phyloP scores from a whole-genome alignment of 2,329 filamentous ascomycete species.

The Arachnopeziza araneosa region DNA sequence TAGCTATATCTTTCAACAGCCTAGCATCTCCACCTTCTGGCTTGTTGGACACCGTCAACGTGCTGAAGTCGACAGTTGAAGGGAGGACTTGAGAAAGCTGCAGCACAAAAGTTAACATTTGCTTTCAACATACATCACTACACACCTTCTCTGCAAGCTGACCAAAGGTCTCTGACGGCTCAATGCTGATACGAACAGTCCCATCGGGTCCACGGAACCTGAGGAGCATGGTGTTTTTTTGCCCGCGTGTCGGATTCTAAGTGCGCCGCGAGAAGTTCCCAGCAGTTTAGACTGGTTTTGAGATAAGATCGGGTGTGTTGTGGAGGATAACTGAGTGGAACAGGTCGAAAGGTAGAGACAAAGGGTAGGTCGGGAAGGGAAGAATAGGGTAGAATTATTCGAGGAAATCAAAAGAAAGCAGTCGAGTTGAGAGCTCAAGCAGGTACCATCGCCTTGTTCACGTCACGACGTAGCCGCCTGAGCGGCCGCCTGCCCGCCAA shows the following conservation, averaged over 20 bases:
- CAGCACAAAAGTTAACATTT: not conserved
- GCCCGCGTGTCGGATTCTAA: not conserved
- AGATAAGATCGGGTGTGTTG: not conserved
- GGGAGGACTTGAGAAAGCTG: constrained; percentile 56
- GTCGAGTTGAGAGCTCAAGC: constrained; percentile 1
- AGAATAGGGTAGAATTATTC: constrained; percentile 1
- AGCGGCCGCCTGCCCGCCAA: constrained; percentile 1
- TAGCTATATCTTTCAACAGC: constrained; percentile 50
- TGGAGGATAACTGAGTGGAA: not conserved
- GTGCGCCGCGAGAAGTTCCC: not conserved
- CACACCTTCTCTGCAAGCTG: constrained; percentile 50
- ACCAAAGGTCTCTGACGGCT: constrained; percentile 67
- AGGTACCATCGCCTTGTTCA: not conserved
- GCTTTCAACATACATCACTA: not conserved
- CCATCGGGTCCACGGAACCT: constrained; percentile 73
- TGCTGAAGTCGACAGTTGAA: constrained; percentile 53
- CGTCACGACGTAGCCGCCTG: not conserved
- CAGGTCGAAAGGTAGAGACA: not conserved
- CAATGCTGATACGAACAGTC: constrained; percentile 78
- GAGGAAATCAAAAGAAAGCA: constrained; percentile 15
- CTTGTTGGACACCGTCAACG: constrained; percentile 57
- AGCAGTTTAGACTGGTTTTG: not conserved
- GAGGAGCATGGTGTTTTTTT: constrained; percentile 18
- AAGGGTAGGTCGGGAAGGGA: not conserved
- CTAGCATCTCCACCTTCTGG: constrained; percentile 55